Percentiles rank a stretch among this genome's conserved stretches.
Evolutionary conservation across 2,329 filamentous ascomycete species (phyloP).

Genomic region (Chrysoporthe austroafricana): DNA sequence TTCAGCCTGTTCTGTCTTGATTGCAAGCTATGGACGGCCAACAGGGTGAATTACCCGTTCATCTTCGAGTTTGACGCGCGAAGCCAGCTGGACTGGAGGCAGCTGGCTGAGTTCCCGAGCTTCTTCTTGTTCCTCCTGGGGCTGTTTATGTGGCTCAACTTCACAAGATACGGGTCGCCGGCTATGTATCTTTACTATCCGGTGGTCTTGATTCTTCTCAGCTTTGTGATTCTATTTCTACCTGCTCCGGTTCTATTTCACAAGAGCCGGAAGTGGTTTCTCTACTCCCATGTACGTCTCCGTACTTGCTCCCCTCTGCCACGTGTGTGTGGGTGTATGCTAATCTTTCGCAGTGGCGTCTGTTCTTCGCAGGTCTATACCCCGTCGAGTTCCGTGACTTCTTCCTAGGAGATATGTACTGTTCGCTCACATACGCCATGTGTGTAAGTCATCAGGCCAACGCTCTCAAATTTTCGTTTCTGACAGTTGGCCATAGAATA

Average conservation of each 20-base stretch:
- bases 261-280: constrained; percentile 80
- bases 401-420: constrained; percentile 97
- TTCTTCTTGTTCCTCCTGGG: constrained; percentile 81
- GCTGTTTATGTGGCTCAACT: constrained; percentile 87
- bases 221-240: constrained; percentile 71
- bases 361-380: constrained; percentile 83
- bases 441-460: constrained; percentile 61
- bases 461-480: too few species aligned
- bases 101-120: constrained; percentile 83
- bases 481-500: constrained; percentile 60
- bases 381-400: constrained; percentile 97
- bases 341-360: constrained; percentile 66
- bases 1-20: constrained; percentile 84
- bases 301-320: not conserved
- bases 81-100: constrained; percentile 85
- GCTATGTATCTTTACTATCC: constrained; percentile 85
- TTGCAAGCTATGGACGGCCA: constrained; percentile 79
- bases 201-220: constrained; percentile 74
- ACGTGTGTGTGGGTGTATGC: not conserved
- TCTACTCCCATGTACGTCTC: constrained; percentile 78
- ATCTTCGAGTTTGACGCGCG: constrained; percentile 95
- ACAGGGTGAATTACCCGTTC: constrained; percentile 94
- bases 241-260: constrained; percentile 77
- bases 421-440: constrained; percentile 88
- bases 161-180: constrained; percentile 67